Base-by-base conservation (phyloP, 257 asterid genomes). In the Sherardia arvensis region DNA sequence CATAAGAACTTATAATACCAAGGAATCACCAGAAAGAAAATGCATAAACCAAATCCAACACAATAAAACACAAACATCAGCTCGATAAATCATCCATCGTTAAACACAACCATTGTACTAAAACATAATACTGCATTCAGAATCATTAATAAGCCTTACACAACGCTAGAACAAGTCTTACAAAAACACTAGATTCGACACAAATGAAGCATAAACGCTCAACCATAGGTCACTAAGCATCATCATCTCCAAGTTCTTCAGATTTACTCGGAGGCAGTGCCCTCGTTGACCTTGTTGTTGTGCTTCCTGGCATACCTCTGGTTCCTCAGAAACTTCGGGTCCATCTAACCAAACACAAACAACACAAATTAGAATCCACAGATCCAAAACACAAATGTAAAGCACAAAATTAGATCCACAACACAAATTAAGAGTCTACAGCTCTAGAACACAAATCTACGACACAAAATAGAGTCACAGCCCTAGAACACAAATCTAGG, bases 301-400 rank as follows among this genome's bases (percentile, higher is more conserved):
- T 89, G 96, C 85, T 86, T 89, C 81, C 95, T 84, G 5, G 95
- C 96, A 58, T 89, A 89, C 96, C 96, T 89, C 78, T 86, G 96
- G 85, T 89, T 89, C 86, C 96, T 84, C 93, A 89, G 68, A 28
- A 89, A 89, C 88, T 86, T 89, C 29, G 96, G 95, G 65, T 89
- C 96, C 96, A 89, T 89, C 96, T 84, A 65, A 32, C 20, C 25
- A 29, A 26, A 10, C 20, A n/a, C 48, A 53, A 53, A 3, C 4
- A 63, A 47, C 2, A 68, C 15, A 2, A 1, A 53, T n/a, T n/a
- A n/a, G n/a, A n/a, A n/a, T n/a, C n/a, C n/a, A n/a, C n/a, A n/a
- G n/a, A n/a, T n/a, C n/a, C n/a, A n/a, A n/a, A n/a, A n/a, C n/a
- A n/a, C n/a, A n/a, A n/a, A n/a, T n/a, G n/a, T n/a, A n/a, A n/a